Base-by-base conservation (phyloP, 495 filamentous ascomycete genomes). In the Penicillium pulvis region DNA sequence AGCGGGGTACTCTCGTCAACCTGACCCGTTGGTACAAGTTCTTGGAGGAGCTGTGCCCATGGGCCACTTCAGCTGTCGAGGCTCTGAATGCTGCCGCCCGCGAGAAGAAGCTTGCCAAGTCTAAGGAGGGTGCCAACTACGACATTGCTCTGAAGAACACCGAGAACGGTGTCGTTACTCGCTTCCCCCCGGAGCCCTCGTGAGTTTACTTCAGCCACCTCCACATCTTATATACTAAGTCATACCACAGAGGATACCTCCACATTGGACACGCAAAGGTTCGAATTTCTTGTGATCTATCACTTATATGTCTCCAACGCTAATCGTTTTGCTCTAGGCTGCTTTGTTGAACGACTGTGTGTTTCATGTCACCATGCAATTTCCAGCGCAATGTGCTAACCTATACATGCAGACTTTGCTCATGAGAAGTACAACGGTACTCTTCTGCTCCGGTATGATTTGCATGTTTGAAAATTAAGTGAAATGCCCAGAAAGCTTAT, bases 101-200 rank as follows among this genome's bases (percentile, higher is more conserved):
- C 57, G 81, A 79, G 58, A 91, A 89, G 79, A 87, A 87, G 65
- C 80, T 82, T 28, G 87, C 86, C 31, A 85, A 85, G 65, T 90
- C 85, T 62, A 92, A 92, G 74, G 89, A 90, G 56, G 92, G 92
- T 56, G 92, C 82, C 26, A 95, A 81, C 78, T 98, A 95, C 75
- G 92, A 94, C 65, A 90, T 98, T 70, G 89, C 88, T 3, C 83
- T 98, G 19, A 86, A 88, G 56, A 88, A 95, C 66, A 87, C 85
- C n/a, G 90, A 90, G 33, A 90, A 94, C 70, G 94, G 94, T 8
- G 93, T 98, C 28, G 90, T 98, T 28, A 94, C 91, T 24, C 80
- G 95, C 59, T 98, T 98, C 78, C 87, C 93, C 16, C 94, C 94
- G 1, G 94, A 98, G 85, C 94, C 94, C 60, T 97, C 93, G 84